Evolutionary conservation across 345 rosid species (phyloP), one percentile per base, ranked within the genome.

Genomic region (Hirschfeldia incana): DNA sequence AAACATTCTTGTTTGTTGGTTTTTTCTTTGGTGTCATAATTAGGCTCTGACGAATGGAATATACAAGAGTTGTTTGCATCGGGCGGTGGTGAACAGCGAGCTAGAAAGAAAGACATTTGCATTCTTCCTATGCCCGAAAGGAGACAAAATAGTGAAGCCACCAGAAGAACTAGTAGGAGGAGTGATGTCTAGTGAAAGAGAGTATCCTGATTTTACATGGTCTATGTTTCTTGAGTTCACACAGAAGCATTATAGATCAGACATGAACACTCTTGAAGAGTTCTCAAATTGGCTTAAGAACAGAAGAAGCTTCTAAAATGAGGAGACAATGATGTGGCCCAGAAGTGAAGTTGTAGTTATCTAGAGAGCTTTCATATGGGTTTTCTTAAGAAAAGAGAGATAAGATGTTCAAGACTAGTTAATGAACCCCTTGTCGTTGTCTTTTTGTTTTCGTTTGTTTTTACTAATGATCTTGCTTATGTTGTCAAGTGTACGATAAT

Each of bases 181-280:
- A 53, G 59, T 62, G 64, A 63, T 28, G 39, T 70, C 58, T 57
- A 62, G 75, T 74, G 71, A 69, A 53, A 80, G 83, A 63, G 62
- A 68, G 67, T 92, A 90, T 75, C 93, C 97, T 0, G 96, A 92
- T 70, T 92, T 90, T 85, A 89, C 90, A 4, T 92, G 94, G 97
- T 89, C 97, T 4, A 86, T 78, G 76, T 73, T 92, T 66, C 71
- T 89, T 66, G 85, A 80, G 9, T 92, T 92, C 78, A 89, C 95
- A 66, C 73, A 66, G 21, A 73, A 81, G 36, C 44, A 79, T 68
- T 79, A 79, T 68, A 79, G 82, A 51, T 6, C 78, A 15, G 82
- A 79, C 78, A 67, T 44, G 70, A 73, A 73, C 36, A 79, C 82
- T 61, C 82, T 79, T 67, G 74, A 67, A 7, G 58, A 61, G 65